Conservation (phyloP, 306 rosid species). For the Mimosa pudica region DNA sequence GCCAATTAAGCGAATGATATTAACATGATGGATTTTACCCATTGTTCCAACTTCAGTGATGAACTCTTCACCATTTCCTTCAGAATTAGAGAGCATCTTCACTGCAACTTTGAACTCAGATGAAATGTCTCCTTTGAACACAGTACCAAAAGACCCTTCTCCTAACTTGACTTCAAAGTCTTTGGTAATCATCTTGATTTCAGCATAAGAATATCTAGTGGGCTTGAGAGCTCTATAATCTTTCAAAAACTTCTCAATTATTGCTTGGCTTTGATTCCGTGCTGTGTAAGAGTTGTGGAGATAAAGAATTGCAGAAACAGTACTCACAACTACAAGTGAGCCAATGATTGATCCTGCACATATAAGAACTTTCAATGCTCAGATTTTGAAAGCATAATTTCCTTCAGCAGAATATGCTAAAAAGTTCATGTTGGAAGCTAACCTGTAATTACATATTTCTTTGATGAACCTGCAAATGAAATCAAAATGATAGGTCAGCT, state of each 20-base stretch:
- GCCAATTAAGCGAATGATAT: neutral
- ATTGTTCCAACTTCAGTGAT: conserved; percentile 1
- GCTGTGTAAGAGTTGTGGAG: neutral
- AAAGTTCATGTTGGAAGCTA: neutral
- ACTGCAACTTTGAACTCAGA: neutral
- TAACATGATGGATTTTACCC: neutral
- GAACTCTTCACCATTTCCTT: conserved; percentile 9
- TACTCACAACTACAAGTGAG: neutral
- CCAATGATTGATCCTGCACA: neutral
- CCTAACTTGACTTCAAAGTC: neutral
- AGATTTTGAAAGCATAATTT: neutral
- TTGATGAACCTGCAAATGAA: neutral
- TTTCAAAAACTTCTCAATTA: conserved; percentile 10
- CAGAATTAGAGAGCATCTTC: neutral
- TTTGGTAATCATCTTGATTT: conserved; percentile 12
- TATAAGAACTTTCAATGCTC: neutral
- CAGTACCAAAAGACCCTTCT: neutral
- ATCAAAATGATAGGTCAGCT: conserved; percentile 3
- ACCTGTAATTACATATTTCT: neutral
- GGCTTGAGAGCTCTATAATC: neutral
- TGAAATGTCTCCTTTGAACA: neutral
- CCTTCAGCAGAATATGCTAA: neutral
- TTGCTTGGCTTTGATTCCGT: neutral
- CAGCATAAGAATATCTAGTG: conserved; percentile 3
- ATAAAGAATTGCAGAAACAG: neutral